Conservation (phyloP, 441 rosid species). For the Adansonia gregorii region DNA sequence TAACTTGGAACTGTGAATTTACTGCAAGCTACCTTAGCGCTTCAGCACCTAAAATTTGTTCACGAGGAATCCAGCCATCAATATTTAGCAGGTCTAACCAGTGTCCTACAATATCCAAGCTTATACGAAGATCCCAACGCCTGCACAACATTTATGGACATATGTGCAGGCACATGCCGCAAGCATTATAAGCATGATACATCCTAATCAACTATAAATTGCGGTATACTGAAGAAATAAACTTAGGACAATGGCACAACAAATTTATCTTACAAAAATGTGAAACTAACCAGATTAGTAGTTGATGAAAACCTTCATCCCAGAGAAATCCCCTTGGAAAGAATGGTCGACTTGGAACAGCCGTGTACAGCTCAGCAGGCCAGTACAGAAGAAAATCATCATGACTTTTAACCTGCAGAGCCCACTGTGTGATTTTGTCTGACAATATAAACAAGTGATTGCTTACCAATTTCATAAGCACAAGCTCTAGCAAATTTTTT, state of each 20-base stretch:
- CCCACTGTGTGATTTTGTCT: slow-evolving; percentile 43
- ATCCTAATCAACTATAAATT: slow-evolving; percentile 28
- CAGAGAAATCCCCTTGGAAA: slow-evolving; percentile 96
- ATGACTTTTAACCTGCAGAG: slow-evolving; percentile 61
- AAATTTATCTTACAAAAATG: slow-evolving; percentile 17
- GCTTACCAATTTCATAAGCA: slow-evolving; percentile 4
- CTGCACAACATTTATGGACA: slow-evolving; percentile 44
- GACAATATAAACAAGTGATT: slow-evolving; percentile 35
- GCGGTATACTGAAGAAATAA: slow-evolving; percentile 23
- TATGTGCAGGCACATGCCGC: slow-evolving; percentile 26
- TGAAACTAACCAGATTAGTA: slow-evolving; percentile 80
- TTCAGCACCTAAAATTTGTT: slow-evolving; percentile 93
- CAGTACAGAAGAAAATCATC: slow-evolving; percentile 75
- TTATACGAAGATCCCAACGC: slow-evolving; percentile 78
- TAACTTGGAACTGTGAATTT: slow-evolving; percentile 27
- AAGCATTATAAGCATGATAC: slow-evolving; percentile 28
- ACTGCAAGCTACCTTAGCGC: slow-evolving; percentile 70
- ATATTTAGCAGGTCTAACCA: slow-evolving; percentile 88
- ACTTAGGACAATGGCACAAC: slow-evolving; percentile 16
- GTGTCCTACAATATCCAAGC: slow-evolving; percentile 86
- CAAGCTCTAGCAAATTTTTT: slow-evolving; percentile 4
- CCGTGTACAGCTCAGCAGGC: slow-evolving; percentile 98
- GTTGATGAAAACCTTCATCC: slow-evolving; percentile 99
- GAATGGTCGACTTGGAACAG: slow-evolving; percentile 97
- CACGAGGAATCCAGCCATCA: slow-evolving; percentile 98